Evolutionary conservation across 306 rosid genomes (phyloP), one percentile per base, ranked within the genome.

Genomic region (Myrica gale): DNA sequence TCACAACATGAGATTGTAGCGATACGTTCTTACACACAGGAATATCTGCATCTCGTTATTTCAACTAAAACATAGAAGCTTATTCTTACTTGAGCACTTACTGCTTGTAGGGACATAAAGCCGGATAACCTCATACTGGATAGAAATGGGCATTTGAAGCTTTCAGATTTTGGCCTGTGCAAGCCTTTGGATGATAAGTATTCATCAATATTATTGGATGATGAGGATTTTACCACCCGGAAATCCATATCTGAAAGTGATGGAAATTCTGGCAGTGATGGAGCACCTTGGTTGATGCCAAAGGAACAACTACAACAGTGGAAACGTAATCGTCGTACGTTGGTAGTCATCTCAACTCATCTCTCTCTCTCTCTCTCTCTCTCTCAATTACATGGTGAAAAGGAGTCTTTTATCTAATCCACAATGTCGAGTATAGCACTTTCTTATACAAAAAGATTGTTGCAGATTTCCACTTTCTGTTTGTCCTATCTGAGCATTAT

Each of bases 151-250:
- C 99, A 96, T 86, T 82, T 96, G 88, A 96, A 96, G 92, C 99
- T 96, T 84, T 96, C 98, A 74, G 99, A 96, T 90, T 96, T 96
- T 60, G 99, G 98, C 83, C 88, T 96, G 91, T 96, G 99, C 81
- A 96, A 96, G 85, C 96, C 99, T 82, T 88, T 96, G 63, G 97
- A 96, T 83, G 93, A 90, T 76, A 96, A 96, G 89, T 92, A 96
- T 85, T 90, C 99, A 62, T 43, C 91, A 76, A 81, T 91, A 80
- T 84, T 94, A 78, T 84, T 96, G 87, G 97, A 95, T 83, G 88
- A 89, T 81, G 96, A 88, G n/a, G 98, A 89, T 71, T 77, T 90
- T 17, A 79, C 72, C 3, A 60, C 85, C 78, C 93, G 86, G 72
- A 93, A 86, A 74, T 71, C 92, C 84, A 80, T 84, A 58, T 70